A percentile compares a stretch with the other conserved stretches of the same genome.
phyloP scores from a whole-genome alignment of 176 grass and related monocot genomes.

The Saccharum spontaneum region DNA sequence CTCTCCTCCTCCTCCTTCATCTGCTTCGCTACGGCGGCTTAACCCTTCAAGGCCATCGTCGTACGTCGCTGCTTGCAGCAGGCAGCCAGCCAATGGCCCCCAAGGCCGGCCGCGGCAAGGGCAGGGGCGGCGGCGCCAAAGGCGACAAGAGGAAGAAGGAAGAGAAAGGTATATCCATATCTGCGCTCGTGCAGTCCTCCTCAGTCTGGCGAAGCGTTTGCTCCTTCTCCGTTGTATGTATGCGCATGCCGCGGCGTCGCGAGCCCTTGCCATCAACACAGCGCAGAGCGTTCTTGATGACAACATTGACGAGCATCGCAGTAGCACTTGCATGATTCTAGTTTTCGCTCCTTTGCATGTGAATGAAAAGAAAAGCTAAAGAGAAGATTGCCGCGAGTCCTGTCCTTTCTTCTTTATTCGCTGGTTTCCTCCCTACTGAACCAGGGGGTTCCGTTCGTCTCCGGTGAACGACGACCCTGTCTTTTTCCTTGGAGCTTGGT shows the following conservation, averaged over 20 bases:
- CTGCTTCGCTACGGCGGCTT: not conserved
- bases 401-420: not conserved
- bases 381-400: not conserved
- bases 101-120: slow-evolving; percentile 77
- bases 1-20: not conserved
- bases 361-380: not conserved
- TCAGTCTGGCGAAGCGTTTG: no score
- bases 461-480: not conserved
- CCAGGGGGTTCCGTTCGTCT: not conserved
- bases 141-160: slow-evolving; percentile 93
- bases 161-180: slow-evolving; percentile 56
- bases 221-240: no score
- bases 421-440: slow-evolving; percentile 11
- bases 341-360: slow-evolving; percentile 9
- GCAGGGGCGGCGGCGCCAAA: slow-evolving; percentile 63
- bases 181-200: no score
- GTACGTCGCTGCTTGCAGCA: not conserved
- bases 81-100: slow-evolving; percentile 56
- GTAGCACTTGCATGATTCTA: not conserved
- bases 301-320: not conserved
- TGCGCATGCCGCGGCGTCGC: no score
- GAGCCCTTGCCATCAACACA: no score
- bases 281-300: not conserved
- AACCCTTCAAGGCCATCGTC: not conserved
- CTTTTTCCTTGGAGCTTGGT: not conserved